These are phyloP conservation scores for Apiotrichum montevideense DNA, from an alignment of 1,284 basidiomycete genomes.

Conservation along the genomic window DNA sequence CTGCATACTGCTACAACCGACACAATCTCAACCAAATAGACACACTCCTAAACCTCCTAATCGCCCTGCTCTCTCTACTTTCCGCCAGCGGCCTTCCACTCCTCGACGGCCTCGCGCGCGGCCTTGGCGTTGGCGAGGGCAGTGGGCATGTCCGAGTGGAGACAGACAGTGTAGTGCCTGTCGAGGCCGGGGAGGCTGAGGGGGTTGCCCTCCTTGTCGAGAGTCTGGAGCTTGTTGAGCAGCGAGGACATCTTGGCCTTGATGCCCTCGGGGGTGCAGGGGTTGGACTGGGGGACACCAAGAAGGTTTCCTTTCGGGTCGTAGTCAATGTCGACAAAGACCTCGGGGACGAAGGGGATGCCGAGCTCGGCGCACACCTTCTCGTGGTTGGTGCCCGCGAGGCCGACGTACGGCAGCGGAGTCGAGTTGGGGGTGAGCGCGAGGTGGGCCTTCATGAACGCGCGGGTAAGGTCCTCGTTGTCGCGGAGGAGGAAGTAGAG, in stretches of 20 bases:
- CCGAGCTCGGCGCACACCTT: slow-evolving; percentile 29
- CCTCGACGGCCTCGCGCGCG: slow-evolving; percentile 5
- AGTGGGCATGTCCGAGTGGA: slow-evolving; percentile 29
- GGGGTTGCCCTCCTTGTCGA: slow-evolving; percentile 15
- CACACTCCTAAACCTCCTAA: too few relatives aligned
- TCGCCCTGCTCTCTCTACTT: neutral
- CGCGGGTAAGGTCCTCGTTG: slow-evolving; percentile 28
- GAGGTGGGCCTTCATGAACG: slow-evolving; percentile 33
- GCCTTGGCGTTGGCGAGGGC: slow-evolving; percentile 16
- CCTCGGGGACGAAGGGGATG: slow-evolving; percentile 39
- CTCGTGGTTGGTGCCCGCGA: slow-evolving; percentile 39
- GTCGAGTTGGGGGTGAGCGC: slow-evolving; percentile 21
- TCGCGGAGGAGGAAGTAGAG: slow-evolving; percentile 36
- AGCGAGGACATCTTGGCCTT: slow-evolving; percentile 67
- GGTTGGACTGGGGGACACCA: slow-evolving; percentile 28
- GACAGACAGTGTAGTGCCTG: slow-evolving; percentile 62
- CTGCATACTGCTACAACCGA: too few relatives aligned
- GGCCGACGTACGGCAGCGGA: slow-evolving; percentile 35
- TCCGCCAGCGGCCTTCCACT: slow-evolving; percentile 4
- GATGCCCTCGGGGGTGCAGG: slow-evolving; percentile 48
- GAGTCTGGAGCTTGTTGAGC: slow-evolving; percentile 53
- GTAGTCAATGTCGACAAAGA: slow-evolving; percentile 37
- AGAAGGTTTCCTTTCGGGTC: slow-evolving; percentile 26
- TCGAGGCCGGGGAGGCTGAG: slow-evolving; percentile 7
- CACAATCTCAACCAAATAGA: too few relatives aligned